A percentile compares a stretch with the other conserved stretches of the same genome.
These are phyloP conservation scores for Paraphoma chrysanthemicola DNA, from an alignment of 2,329 filamentous ascomycete species.

Conservation along the genomic window DNA sequence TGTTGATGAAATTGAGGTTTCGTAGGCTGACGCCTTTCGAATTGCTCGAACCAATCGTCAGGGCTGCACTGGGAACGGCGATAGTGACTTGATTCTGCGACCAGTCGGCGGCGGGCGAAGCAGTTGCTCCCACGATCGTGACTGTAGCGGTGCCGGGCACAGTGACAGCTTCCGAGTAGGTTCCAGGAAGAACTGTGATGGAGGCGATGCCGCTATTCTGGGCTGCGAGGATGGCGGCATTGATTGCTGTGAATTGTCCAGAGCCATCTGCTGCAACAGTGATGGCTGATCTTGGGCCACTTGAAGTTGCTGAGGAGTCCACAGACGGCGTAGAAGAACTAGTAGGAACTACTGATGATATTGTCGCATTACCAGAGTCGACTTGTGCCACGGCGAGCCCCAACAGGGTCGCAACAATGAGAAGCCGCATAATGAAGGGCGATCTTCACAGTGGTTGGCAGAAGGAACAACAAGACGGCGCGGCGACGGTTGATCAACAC, in stretches of 20 bases:
- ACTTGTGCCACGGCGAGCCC: conserved; percentile 24
- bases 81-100: conserved; percentile 50
- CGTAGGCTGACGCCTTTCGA: conserved; percentile 44
- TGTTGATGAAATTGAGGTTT: conserved; percentile 51
- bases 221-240: conserved; percentile 53
- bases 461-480: not conserved
- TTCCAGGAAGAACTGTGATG: conserved; percentile 54
- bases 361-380: conserved; percentile 8
- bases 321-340: conserved; percentile 1
- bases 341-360: conserved; percentile 7
- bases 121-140: conserved; percentile 48
- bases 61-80: conserved; percentile 25
- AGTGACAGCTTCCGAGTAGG: conserved; percentile 53
- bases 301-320: conserved; percentile 6
- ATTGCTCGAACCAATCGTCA: conserved; percentile 41
- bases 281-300: conserved; percentile 35
- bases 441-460: not conserved
- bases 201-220: conserved; percentile 52
- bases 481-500: not conserved
- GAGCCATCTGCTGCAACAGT: conserved; percentile 55
- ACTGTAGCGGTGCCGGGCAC: conserved; percentile 49
- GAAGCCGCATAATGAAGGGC: not conserved
- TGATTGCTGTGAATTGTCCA: conserved; percentile 56
- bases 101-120: conserved; percentile 37
- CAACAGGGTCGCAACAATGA: not conserved